A percentile compares a stretch with the other conserved stretches of the same genome.
Conservation (phyloP, 1,284 basidiomycete species). For the Tilletia setariae region DNA sequence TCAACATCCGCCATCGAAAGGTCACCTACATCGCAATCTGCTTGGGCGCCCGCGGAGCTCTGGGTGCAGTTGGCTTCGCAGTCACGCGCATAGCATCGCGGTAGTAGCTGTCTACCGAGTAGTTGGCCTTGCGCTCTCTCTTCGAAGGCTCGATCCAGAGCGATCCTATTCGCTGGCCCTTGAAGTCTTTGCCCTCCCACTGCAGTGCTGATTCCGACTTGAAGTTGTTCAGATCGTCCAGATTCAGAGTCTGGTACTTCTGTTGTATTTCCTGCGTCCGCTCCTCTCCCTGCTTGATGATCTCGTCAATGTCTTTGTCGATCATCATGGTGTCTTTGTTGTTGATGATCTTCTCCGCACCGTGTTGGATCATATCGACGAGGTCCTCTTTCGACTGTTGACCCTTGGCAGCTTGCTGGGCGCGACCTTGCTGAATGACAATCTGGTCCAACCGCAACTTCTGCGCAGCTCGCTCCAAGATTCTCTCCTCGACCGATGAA, state of each 20-base stretch:
- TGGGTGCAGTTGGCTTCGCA: constrained; percentile 71
- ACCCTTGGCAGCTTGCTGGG: constrained; percentile 61
- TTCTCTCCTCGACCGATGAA: constrained; percentile 91
- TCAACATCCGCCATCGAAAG: neutral
- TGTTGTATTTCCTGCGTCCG: constrained; percentile 81
- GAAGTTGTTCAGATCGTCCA: constrained; percentile 96
- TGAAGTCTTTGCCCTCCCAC: constrained; percentile 96
- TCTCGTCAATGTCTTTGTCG: constrained; percentile 89
- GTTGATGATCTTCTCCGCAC: constrained; percentile 94
- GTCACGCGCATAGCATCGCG: constrained; percentile 78
- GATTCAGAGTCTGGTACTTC: constrained; percentile 88
- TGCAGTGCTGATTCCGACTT: constrained; percentile 75
- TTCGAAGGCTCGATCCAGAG: constrained; percentile 83
- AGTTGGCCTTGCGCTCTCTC: constrained; percentile 91
- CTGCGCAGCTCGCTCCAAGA: constrained; percentile 92
- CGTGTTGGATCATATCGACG: constrained; percentile 96
- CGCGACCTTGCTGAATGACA: constrained; percentile 92
- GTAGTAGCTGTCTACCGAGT: constrained; percentile 74
- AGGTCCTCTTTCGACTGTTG: constrained; percentile 94
- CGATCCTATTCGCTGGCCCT: constrained; percentile 61
- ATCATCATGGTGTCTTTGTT: constrained; percentile 64
- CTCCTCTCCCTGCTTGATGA: constrained; percentile 75
- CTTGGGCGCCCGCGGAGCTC: constrained; percentile 81
- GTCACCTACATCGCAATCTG: constrained; percentile 72
- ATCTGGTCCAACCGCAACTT: constrained; percentile 93